Evolutionary conservation across 768 basidiomycete genomes (phyloP).

Genomic region (Hypholoma sublateritium): DNA sequence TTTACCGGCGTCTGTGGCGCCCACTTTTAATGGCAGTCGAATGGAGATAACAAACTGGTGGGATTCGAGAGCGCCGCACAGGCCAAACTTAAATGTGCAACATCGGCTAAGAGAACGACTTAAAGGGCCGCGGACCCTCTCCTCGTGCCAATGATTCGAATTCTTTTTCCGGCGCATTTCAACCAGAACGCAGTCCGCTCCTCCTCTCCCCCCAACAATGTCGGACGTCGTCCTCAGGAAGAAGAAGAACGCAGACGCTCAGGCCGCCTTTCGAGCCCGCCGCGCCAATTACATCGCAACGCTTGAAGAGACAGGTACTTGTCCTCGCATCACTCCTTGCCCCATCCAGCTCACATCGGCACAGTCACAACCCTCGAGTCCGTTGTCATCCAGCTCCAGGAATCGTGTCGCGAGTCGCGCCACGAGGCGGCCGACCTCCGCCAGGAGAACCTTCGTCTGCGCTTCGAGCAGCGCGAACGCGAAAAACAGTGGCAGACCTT

Average conservation of each 20-base stretch:
- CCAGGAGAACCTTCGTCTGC: slow-evolving; percentile 64
- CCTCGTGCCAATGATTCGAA: slow-evolving; percentile 70
- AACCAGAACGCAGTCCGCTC: slow-evolving; percentile 37
- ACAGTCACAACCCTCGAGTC: slow-evolving; percentile 77
- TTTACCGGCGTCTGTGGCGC: slow-evolving; percentile 25
- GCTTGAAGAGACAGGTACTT: slow-evolving; percentile 74
- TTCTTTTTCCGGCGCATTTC: slow-evolving; percentile 68
- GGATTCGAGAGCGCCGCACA: slow-evolving; percentile 49
- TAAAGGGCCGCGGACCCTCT: slow-evolving; percentile 57
- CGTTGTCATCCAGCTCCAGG: slow-evolving; percentile 83
- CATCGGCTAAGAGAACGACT: slow-evolving; percentile 45
- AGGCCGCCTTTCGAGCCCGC: slow-evolving; percentile 80
- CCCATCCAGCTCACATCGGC: slow-evolving; percentile 18
- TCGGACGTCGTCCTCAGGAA: slow-evolving; percentile 74
- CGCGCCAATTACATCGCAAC: slow-evolving; percentile 87
- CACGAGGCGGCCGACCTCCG: slow-evolving; percentile 60
- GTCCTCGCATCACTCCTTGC: slow-evolving; percentile 10
- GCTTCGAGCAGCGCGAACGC: slow-evolving; percentile 65
- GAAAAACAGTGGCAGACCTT: slow-evolving; percentile 73
- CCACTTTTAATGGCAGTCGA: slow-evolving; percentile 25
- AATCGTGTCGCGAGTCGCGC: slow-evolving; percentile 70
- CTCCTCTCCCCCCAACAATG: slow-evolving; percentile 40
- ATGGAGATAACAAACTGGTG: slow-evolving; percentile 41
- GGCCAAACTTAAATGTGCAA: slow-evolving; percentile 52
- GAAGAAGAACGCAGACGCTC: slow-evolving; percentile 90